phyloP scores from a whole-genome alignment of 2,329 filamentous ascomycete genomes.

The Harringtonia aguacate region DNA sequence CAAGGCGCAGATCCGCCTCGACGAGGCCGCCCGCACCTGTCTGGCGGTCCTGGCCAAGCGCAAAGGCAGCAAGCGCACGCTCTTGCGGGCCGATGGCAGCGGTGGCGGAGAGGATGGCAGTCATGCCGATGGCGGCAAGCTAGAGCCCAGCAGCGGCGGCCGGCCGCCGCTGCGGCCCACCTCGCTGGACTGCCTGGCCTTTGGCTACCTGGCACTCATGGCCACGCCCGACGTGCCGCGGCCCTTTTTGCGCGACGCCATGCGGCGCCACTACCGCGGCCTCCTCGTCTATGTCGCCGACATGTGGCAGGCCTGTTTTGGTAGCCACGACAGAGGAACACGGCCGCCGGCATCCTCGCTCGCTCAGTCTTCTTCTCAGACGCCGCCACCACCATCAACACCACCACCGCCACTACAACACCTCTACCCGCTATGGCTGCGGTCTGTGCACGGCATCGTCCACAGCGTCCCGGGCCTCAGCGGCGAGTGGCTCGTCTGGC shows the following conservation, averaged over 20 bases:
- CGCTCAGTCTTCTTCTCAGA: neutral
- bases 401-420: neutral
- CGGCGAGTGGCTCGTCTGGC: slow-evolving; percentile 22
- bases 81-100: slow-evolving; percentile 36
- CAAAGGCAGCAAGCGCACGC: slow-evolving; percentile 38
- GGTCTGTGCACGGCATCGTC: slow-evolving; percentile 21
- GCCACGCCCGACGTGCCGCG: slow-evolving; percentile 28
- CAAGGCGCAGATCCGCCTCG: slow-evolving; percentile 63
- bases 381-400: too few relatives aligned
- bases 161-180: slow-evolving; percentile 28
- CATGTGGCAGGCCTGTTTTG: slow-evolving; percentile 7
- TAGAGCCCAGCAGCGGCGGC: neutral
- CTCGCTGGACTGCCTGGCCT: slow-evolving; percentile 66
- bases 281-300: slow-evolving; percentile 11
- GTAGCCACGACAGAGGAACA: neutral
- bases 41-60: slow-evolving; percentile 58
- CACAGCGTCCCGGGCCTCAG: slow-evolving; percentile 20
- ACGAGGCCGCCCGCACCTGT: slow-evolving; percentile 59
- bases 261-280: slow-evolving; percentile 6
- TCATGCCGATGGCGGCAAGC: too few relatives aligned
- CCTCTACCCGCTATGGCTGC: slow-evolving; percentile 9
- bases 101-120: slow-evolving; percentile 13
- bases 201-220: slow-evolving; percentile 72
- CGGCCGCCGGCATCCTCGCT: neutral
- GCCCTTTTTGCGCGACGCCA: slow-evolving; percentile 20